These are phyloP conservation scores for Leccinum solheimii DNA, from an alignment of 1,284 basidiomycete species.

Conservation along the genomic window DNA sequence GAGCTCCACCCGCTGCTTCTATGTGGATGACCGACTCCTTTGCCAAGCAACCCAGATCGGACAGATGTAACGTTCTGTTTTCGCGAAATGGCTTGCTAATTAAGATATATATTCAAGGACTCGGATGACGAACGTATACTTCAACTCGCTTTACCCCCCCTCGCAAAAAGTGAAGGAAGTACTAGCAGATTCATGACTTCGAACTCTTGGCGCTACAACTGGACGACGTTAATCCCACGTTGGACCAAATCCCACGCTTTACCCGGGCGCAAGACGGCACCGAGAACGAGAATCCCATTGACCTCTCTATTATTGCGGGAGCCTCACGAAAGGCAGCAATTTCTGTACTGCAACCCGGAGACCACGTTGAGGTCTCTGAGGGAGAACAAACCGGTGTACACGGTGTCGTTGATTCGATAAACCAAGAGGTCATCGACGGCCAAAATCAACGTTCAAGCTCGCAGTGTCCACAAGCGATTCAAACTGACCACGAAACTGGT, in stretches of 20 bases:
- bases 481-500: constrained; percentile 85
- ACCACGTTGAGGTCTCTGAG: constrained; percentile 97
- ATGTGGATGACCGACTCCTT: too few relatives aligned
- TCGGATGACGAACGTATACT: too few relatives aligned
- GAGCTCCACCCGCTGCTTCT: too few relatives aligned
- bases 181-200: constrained; percentile 60
- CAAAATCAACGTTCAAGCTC: constrained; percentile 85
- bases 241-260: constrained; percentile 96
- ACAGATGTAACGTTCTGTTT: too few relatives aligned
- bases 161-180: too few relatives aligned
- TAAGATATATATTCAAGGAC: too few relatives aligned
- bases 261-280: constrained; percentile 66
- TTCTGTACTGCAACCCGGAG: constrained; percentile 92
- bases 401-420: constrained; percentile 89
- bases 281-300: constrained; percentile 63
- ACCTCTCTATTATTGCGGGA: constrained; percentile 85
- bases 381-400: constrained; percentile 94
- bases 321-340: constrained; percentile 85
- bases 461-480: constrained; percentile 92
- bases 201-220: constrained; percentile 77
- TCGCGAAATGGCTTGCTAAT: too few relatives aligned
- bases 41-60: too few relatives aligned
- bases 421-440: constrained; percentile 83
- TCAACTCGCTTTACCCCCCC: too few relatives aligned
- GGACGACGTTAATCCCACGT: constrained; percentile 92